Conservation (phyloP, 208 protist species). For the Strigomonas culicis region DNA sequence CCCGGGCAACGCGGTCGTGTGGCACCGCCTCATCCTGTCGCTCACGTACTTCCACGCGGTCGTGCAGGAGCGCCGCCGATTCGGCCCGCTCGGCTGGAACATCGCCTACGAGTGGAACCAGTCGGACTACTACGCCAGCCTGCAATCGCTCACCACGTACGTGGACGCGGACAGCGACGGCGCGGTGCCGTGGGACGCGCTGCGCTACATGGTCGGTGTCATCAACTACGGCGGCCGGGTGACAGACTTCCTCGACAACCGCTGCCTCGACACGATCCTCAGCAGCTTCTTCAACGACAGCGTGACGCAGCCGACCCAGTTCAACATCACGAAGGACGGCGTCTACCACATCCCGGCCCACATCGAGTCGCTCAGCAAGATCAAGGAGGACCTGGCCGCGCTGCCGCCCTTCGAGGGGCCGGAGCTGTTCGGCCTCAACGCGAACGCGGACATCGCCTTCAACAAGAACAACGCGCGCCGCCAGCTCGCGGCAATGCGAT, state of each 20-base stretch:
- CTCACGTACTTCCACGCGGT: conserved; percentile 95
- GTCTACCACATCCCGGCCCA: conserved; percentile 85
- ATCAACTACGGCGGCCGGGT: conserved; percentile 96
- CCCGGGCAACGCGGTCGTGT: conserved; percentile 75
- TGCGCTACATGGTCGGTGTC: conserved; percentile 91
- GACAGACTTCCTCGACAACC: conserved; percentile 91
- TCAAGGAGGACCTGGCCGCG: conserved; percentile 72
- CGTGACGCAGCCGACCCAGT: conserved; percentile 52
- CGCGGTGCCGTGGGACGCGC: conserved; percentile 77
- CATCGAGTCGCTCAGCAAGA: conserved; percentile 47
- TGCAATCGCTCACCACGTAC: conserved; percentile 81
- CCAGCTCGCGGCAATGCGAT: conserved; percentile 85
- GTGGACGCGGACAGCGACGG: conserved; percentile 36
- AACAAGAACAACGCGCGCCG: conserved; percentile 85
- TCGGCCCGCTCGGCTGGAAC: conserved; percentile 94
- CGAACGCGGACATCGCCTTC: conserved; percentile 94
- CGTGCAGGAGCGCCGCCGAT: conserved; percentile 93
- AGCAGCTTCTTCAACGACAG: conserved; percentile 72
- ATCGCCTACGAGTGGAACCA: conserved; percentile 96
- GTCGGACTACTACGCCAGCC: conserved; percentile 86
- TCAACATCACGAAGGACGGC: conserved; percentile 77
- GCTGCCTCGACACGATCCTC: conserved; percentile 76
- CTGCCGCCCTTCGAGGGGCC: conserved; percentile 93
- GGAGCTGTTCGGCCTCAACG: conserved; percentile 95
- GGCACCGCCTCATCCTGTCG: conserved; percentile 94